phyloP scores from a whole-genome alignment of 352 stramenopile species.

The Phytophthora pini region DNA sequence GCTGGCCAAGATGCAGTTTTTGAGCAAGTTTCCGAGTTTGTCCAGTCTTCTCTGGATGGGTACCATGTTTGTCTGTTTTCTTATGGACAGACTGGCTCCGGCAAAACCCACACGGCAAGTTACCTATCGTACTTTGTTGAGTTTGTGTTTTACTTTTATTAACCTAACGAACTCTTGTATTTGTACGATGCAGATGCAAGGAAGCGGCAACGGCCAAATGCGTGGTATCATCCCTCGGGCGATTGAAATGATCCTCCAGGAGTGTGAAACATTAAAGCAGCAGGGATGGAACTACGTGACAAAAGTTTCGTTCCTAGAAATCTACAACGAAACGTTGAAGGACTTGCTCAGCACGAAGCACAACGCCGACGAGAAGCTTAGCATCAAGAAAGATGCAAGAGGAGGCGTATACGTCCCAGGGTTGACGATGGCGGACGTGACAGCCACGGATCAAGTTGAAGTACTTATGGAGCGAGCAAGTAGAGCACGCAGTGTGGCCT shows the following conservation, averaged over 20 bases:
- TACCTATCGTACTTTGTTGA: not conserved
- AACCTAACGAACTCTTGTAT: slow-evolving; percentile 1
- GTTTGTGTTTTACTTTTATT: slow-evolving; percentile 2
- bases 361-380: slow-evolving; percentile 56
- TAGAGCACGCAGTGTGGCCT: slow-evolving; percentile 73
- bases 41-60: slow-evolving; percentile 97
- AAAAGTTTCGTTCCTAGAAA: slow-evolving; percentile 98
- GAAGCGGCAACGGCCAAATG: slow-evolving; percentile 94
- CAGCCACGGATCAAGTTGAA: slow-evolving; percentile 67
- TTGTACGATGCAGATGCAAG: slow-evolving; percentile 91
- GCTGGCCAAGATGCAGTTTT: slow-evolving; percentile 96
- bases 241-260: slow-evolving; percentile 96
- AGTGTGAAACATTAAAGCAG: slow-evolving; percentile 59
- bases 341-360: slow-evolving; percentile 93
- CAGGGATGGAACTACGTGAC: slow-evolving; percentile 96
- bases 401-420: slow-evolving; percentile 72
- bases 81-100: slow-evolving; percentile 94
- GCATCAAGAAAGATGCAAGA: slow-evolving; percentile 79
- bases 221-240: slow-evolving; percentile 97
- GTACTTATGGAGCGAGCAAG: slow-evolving; percentile 80
- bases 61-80: slow-evolving; percentile 97
- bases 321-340: slow-evolving; percentile 99
- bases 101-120: slow-evolving; percentile 94
- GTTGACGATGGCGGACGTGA: slow-evolving; percentile 62
- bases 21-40: slow-evolving; percentile 97